phyloP scores from a whole-genome alignment of 306 rosid genomes.

The Lathyrus sativus region DNA sequence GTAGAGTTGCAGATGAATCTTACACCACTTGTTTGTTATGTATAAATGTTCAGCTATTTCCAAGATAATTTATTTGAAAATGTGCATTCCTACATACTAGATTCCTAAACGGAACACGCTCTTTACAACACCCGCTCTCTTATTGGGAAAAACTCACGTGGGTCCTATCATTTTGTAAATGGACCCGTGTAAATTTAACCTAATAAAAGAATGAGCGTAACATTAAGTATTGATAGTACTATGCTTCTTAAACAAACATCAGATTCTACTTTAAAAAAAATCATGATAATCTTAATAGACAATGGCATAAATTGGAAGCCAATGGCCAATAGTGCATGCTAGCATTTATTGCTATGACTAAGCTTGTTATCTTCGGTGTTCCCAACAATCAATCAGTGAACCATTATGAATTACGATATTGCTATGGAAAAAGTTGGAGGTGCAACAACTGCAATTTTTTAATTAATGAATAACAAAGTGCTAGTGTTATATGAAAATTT shows the following conservation, averaged over 20 bases:
- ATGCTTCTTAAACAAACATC: background rate
- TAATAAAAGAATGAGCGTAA: no score
- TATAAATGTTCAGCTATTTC: slow-evolving; percentile 6
- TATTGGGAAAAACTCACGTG: no score
- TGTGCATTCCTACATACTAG: background rate
- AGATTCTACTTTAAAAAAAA: slow-evolving; percentile 15
- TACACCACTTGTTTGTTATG: slow-evolving; percentile 2
- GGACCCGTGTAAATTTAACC: no score
- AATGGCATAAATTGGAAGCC: slow-evolving; percentile 23
- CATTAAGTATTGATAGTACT: no score
- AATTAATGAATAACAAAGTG: slow-evolving; percentile 32
- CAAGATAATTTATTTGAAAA: slow-evolving; percentile 30
- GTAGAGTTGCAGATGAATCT: slow-evolving; percentile 23
- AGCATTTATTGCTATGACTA: background rate
- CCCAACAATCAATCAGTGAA: slow-evolving; percentile 31
- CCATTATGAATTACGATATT: slow-evolving; percentile 8
- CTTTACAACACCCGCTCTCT: no score
- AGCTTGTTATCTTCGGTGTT: slow-evolving; percentile 25
- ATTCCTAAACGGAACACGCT: background rate
- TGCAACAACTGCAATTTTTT: slow-evolving; percentile 21
- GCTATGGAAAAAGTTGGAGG: slow-evolving; percentile 13
- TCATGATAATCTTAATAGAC: background rate
- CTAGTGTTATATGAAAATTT: slow-evolving; percentile 29
- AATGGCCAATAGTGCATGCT: slow-evolving; percentile 5
- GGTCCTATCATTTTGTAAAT: no score